Conservation (phyloP, 768 basidiomycete species). For the Naganishia kalamii region DNA sequence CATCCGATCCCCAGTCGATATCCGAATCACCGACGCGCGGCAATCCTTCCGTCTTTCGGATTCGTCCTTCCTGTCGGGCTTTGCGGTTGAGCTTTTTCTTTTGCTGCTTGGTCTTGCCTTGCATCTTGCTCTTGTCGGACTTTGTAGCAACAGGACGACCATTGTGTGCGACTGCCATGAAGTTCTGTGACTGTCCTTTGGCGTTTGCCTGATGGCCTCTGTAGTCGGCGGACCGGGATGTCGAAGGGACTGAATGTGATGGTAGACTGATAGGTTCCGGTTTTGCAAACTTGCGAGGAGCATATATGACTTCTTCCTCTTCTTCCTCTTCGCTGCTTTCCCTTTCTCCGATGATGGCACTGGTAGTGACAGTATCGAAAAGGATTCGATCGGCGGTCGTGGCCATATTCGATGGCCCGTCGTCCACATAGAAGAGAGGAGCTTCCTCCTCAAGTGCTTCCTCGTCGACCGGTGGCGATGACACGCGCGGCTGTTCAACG, state of each 20-base stretch:
- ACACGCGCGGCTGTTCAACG: background rate
- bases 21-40: slow-evolving; percentile 35
- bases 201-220: background rate
- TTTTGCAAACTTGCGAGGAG: slow-evolving; percentile 31
- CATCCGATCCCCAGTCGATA: slow-evolving; percentile 46
- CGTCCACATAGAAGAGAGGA: slow-evolving; percentile 35
- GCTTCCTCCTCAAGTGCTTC: slow-evolving; percentile 6
- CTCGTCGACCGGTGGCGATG: background rate
- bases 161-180: background rate
- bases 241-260: background rate
- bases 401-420: slow-evolving; percentile 12
- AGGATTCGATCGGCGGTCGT: slow-evolving; percentile 5
- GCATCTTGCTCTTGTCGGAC: slow-evolving; percentile 5
- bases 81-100: slow-evolving; percentile 20
- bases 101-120: slow-evolving; percentile 16
- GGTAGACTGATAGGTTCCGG: slow-evolving; percentile 37
- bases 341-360: slow-evolving; percentile 20
- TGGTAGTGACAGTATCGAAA: slow-evolving; percentile 21
- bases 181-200: background rate
- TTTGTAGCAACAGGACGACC: slow-evolving; percentile 12
- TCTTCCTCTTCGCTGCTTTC: slow-evolving; percentile 16
- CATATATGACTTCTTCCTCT: slow-evolving; percentile 43
- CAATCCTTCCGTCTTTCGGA: slow-evolving; percentile 17
- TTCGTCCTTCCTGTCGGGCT: slow-evolving; percentile 13
- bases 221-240: background rate